Conservation (phyloP, 192 early-diverging fungal species). For the Rhizoclosmatium sp. region DNA sequence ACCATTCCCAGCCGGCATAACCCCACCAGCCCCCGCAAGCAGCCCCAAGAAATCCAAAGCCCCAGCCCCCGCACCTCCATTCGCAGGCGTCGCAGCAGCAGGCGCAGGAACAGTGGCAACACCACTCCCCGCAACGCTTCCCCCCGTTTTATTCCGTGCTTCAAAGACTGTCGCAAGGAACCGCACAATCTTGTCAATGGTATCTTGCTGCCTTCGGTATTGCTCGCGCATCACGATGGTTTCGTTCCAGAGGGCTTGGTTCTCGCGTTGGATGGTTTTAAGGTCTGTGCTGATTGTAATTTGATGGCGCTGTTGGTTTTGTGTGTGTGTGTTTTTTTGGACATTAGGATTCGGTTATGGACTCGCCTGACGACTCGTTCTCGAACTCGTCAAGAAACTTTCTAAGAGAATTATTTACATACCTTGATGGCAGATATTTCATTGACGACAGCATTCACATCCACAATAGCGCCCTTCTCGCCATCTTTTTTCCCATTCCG, state of each 20-base stretch:
- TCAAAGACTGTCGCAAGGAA: conserved; percentile 91
- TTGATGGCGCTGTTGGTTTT: conserved; percentile 72
- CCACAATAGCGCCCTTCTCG: conserved; percentile 31
- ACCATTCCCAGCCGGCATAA: not conserved
- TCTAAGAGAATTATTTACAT: too few species aligned
- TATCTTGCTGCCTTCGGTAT: conserved; percentile 87
- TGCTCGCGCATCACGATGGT: conserved; percentile 74
- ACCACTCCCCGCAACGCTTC: not conserved
- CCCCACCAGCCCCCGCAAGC: not conserved
- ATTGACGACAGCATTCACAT: conserved; percentile 53
- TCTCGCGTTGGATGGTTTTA: conserved; percentile 85
- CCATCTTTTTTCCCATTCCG: not conserved
- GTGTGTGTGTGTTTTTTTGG: not conserved
- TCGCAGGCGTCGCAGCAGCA: not conserved
- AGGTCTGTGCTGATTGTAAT: conserved; percentile 86
- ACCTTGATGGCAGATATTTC: conserved; percentile 86
- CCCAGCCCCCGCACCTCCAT: conserved; percentile 3
- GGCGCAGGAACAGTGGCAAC: not conserved
- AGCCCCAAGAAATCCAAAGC: conserved; percentile 15
- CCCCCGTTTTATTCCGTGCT: conserved; percentile 24
- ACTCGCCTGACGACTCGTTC: not conserved
- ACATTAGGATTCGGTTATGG: not conserved
- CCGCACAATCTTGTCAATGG: conserved; percentile 91
- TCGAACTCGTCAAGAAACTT: not conserved
- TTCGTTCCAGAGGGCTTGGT: conserved; percentile 90